phyloP scores from a whole-genome alignment of 306 rosid genomes.

The Geum urbanum region DNA sequence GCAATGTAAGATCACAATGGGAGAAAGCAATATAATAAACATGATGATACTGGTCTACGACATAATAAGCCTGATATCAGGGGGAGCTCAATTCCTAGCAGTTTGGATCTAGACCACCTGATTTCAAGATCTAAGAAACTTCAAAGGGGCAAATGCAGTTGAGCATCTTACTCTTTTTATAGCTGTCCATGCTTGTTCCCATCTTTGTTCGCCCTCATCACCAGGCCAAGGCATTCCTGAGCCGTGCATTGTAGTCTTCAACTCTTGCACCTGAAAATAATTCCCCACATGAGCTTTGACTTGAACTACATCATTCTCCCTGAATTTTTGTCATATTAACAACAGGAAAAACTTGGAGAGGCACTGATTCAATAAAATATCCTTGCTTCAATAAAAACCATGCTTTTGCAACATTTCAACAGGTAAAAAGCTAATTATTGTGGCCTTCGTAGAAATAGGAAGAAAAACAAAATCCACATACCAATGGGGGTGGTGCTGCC shows the following conservation, averaged over 20 bases:
- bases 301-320: conserved; percentile 19
- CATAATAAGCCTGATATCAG: too few relatives aligned
- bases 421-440: not conserved
- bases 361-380: not conserved
- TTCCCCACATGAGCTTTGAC: conserved; percentile 20
- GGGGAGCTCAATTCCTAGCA: conserved; percentile 15
- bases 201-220: conserved; percentile 85
- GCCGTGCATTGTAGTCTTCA: conserved; percentile 71
- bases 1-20: not conserved
- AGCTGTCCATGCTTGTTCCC: conserved; percentile 95
- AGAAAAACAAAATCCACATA: conserved; percentile 19
- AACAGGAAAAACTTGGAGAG: not conserved
- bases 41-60: not conserved
- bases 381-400: not conserved
- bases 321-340: conserved; percentile 2
- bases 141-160: conserved; percentile 12
- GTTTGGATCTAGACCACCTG: not conserved
- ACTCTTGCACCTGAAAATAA: conserved; percentile 72
- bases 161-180: conserved; percentile 67
- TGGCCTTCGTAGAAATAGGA: not conserved
- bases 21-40: not conserved
- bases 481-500: conserved; percentile 71
- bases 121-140: not conserved
- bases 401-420: not conserved
- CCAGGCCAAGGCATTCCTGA: conserved; percentile 99